Conservation (phyloP, 768 basidiomycete genomes). For the Russula sp. region DNA sequence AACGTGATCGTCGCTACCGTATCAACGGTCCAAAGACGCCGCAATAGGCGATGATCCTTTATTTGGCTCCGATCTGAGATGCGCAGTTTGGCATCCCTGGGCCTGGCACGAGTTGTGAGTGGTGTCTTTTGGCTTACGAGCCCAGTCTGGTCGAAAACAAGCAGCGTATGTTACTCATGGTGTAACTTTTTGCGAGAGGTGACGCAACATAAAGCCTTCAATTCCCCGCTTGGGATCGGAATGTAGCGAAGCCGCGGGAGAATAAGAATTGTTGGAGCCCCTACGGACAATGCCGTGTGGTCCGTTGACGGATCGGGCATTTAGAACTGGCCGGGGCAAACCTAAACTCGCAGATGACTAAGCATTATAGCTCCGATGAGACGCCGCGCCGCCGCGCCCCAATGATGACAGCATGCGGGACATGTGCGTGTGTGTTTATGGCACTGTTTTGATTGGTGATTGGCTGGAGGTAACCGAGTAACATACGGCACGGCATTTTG, state of each 20-base stretch:
- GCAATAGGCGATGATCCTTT: constrained; percentile 12
- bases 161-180: not conserved
- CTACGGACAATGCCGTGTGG: constrained; percentile 3
- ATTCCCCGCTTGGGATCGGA: not conserved
- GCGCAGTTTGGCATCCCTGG: constrained; percentile 11
- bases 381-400: too few species aligned
- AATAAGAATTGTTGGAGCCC: not conserved
- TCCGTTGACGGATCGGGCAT: not conserved
- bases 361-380: not conserved
- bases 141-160: not conserved
- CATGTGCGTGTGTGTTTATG: not conserved
- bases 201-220: not conserved
- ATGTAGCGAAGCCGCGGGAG: constrained; percentile 9
- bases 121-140: not conserved
- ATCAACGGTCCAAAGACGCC: not conserved
- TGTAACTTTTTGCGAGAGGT: not conserved
- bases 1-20: constrained; percentile 16
- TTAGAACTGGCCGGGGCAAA: not conserved
- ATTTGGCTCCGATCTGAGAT: constrained; percentile 18
- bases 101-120: not conserved
- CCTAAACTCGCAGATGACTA: constrained; percentile 4
- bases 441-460: not conserved
- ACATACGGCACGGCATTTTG: not conserved
- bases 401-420: not conserved
- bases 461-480: not conserved